Percentiles rank a stretch among this genome's conserved stretches.
phyloP scores from a whole-genome alignment of 352 stramenopile genomes.

The Blastocystis sp. region DNA sequence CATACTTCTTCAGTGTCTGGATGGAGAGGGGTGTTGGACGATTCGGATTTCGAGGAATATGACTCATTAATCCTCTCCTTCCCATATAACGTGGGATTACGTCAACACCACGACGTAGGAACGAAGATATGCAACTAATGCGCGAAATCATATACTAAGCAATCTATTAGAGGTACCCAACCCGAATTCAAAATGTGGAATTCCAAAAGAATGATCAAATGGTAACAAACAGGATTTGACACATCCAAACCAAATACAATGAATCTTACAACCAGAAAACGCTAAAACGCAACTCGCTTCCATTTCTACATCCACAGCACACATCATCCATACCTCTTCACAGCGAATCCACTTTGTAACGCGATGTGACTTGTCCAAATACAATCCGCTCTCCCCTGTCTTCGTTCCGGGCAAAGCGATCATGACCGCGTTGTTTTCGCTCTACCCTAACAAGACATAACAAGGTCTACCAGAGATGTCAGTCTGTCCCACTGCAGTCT shows the following conservation, averaged over 20 bases:
- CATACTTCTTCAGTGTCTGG: constrained; percentile 19
- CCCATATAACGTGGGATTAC: not conserved
- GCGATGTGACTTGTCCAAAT: not conserved
- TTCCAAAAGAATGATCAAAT: not conserved
- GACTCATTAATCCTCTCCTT: not conserved
- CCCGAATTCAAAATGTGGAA: not conserved
- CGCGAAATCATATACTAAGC: not conserved
- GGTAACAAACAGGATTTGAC: not conserved
- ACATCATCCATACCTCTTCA: not conserved
- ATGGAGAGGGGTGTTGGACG: constrained; percentile 39
- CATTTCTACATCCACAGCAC: not conserved
- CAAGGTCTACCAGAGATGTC: not conserved
- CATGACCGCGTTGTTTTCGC: not conserved
- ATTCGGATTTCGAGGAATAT: not conserved
- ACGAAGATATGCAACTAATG: not conserved
- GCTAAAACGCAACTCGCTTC: not conserved
- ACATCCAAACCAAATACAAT: not conserved
- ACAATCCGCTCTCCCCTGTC: not conserved
- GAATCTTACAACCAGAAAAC: not conserved
- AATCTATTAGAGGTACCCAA: not conserved
- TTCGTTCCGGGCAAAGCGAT: not conserved
- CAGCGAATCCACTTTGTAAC: not conserved
- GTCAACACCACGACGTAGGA: not conserved
- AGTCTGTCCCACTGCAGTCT: not conserved
- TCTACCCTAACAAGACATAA: not conserved